phyloP scores from a whole-genome alignment of 2,329 filamentous ascomycete species.

The Fusarium sambucinum region DNA sequence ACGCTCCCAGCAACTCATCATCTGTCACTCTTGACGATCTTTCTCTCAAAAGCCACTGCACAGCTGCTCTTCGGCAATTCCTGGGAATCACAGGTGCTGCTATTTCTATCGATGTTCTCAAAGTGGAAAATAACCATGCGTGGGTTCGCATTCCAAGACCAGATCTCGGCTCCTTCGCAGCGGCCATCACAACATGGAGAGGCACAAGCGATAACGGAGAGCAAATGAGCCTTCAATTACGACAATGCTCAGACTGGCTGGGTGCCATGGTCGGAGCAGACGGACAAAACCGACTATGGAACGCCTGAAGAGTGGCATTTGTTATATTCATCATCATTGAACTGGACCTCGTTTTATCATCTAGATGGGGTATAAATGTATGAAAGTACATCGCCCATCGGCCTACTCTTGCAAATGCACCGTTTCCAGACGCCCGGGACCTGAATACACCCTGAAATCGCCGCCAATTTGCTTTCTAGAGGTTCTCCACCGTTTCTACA shows the following conservation, averaged over 20 bases:
- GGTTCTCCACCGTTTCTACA: conserved; percentile 60
- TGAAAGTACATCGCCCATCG: conserved; percentile 45
- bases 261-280: conserved; percentile 67
- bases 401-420: conserved; percentile 44
- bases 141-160: conserved; percentile 75
- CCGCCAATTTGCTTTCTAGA: conserved; percentile 35
- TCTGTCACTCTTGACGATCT: conserved; percentile 66
- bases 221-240: conserved; percentile 66
- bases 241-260: conserved; percentile 73
- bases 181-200: conserved; percentile 74
- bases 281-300: conserved; percentile 61
- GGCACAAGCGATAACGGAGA: conserved; percentile 58
- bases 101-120: conserved; percentile 78
- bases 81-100: conserved; percentile 76
- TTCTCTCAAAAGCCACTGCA: conserved; percentile 72
- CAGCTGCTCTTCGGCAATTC: conserved; percentile 73
- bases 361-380: conserved; percentile 48
- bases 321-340: conserved; percentile 33
- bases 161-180: conserved; percentile 71
- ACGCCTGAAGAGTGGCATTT: conserved; percentile 51
- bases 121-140: conserved; percentile 65
- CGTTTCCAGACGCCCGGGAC: conserved; percentile 47
- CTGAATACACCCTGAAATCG: conserved; percentile 34
- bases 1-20: conserved; percentile 36
- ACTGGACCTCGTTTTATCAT: conserved; percentile 38